These are phyloP conservation scores for Rhododendron mucronatum DNA, from an alignment of 148 eudicot species.

Conservation along the genomic window DNA sequence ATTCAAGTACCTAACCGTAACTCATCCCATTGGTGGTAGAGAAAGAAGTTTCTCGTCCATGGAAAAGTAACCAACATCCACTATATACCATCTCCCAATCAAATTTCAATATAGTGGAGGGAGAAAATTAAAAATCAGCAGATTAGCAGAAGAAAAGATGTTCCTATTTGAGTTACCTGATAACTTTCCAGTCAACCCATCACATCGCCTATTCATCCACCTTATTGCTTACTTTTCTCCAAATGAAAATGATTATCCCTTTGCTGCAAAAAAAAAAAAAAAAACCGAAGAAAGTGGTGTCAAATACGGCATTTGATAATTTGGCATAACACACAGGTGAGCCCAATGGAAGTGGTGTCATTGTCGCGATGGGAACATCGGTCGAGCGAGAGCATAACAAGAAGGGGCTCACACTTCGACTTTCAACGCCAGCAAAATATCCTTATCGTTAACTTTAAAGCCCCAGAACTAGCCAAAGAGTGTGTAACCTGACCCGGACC, in stretches of 20 bases:
- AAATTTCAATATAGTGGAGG: neutral
- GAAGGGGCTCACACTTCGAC: neutral
- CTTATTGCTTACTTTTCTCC: neutral
- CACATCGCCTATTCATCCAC: neutral
- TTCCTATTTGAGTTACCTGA: neutral
- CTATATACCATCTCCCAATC: neutral
- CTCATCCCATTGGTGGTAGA: neutral
- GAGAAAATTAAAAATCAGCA: neutral
- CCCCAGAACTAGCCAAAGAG: too few species aligned
- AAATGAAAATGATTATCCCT: neutral
- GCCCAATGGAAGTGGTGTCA: neutral
- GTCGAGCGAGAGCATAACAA: neutral
- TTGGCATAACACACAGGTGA: neutral
- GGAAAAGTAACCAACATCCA: neutral
- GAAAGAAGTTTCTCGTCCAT: neutral
- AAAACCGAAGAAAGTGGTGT: neutral
- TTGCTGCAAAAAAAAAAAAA: neutral
- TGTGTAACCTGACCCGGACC: neutral
- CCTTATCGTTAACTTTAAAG: too few species aligned
- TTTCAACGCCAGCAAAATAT: neutral
- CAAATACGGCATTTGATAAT: neutral
- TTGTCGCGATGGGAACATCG: neutral
- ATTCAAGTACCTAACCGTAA: neutral
- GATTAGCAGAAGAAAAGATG: neutral
- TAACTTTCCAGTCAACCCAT: neutral